Conservation (phyloP, 768 basidiomycete species). For the Xerocomellus chrysenteron region DNA sequence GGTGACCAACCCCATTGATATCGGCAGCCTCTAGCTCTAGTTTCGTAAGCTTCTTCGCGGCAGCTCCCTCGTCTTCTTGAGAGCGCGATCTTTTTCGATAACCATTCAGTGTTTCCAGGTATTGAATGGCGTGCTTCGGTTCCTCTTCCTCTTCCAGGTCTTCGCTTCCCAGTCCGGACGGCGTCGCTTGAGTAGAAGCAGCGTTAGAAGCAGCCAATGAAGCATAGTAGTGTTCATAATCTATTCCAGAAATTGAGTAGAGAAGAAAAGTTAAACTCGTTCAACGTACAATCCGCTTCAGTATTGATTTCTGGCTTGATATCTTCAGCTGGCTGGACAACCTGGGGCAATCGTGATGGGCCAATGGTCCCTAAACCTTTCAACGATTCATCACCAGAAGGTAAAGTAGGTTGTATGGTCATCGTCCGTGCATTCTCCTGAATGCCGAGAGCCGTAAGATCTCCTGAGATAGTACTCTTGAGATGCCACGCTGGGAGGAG, state of each 20-base stretch:
- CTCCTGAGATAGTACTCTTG: conserved; percentile 92
- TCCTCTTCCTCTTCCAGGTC: conserved; percentile 74
- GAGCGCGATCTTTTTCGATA: conserved; percentile 75
- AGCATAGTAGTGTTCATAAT: conserved; percentile 83
- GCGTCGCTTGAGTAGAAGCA: conserved; percentile 61
- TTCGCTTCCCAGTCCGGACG: conserved; percentile 52
- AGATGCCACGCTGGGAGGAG: conserved; percentile 92
- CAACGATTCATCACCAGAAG: conserved; percentile 70
- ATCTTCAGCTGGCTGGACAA: conserved; percentile 29
- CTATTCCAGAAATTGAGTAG: conserved; percentile 34
- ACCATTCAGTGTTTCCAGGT: conserved; percentile 68
- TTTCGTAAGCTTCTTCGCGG: conserved; percentile 42
- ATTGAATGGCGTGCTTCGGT: conserved; percentile 61
- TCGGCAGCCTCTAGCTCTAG: conserved; percentile 34
- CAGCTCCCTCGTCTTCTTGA: conserved; percentile 50
- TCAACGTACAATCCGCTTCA: conserved; percentile 62
- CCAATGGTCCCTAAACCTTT: conserved; percentile 64
- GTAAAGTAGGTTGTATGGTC: conserved; percentile 31
- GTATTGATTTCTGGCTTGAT: conserved; percentile 52
- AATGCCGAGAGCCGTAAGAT: conserved; percentile 83
- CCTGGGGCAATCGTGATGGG: conserved; percentile 29
- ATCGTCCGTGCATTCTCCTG: conserved; percentile 64
- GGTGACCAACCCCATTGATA: conserved; percentile 13
- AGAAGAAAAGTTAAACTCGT: background rate
- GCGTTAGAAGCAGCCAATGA: conserved; percentile 64